Evolutionary conservation across 805 yeast species (phyloP), one percentile per base, ranked within the genome.

Genomic region (Blastobotrys robertii): DNA sequence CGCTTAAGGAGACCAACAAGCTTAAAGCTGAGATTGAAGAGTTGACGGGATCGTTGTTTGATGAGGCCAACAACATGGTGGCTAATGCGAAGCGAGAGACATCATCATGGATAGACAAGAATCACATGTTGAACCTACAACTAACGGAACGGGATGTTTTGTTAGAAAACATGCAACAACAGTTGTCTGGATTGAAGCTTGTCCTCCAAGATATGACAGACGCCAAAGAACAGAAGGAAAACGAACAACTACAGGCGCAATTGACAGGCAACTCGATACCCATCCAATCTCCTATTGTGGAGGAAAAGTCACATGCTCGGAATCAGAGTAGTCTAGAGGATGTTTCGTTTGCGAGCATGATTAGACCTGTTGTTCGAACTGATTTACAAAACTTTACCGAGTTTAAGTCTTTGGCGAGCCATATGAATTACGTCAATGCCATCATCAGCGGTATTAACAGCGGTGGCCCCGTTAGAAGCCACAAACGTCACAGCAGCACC

Each of bases 11-110:
- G 51, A 79, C 75, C 10, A 65, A 72, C 37, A 69, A 72, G 46
- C 62, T 84, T 38, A 72, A 80, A 47, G 75, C 70, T 15, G 95
- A 86, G 58, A 84, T 84, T 37, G 90, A 82, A 56, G 95, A 85
- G 37, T 63, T 86, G 39, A 75, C 87, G 1, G 86, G 80, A 1
- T 76, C 85, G 2, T 64, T 86, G 39, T 86, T 86, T 57, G 80
- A 76, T 48, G 90, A 85, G 57, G 96, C 95, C 19, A 84, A 84
- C 57, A 71, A 72, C 38, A 83, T 84, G 85, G 96, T 86, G 6
- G 76, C 81, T 39, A 76, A 79, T 48, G 95, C 94, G 0, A 75
- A 84, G 46, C 69, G 76, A 42, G 82, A 80, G 36, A 57, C 64
- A 10, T 63, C 63, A 44, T 77, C 79, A 51, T 44, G 56, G 40